These are phyloP conservation scores for Phytopythium oedochilum DNA, from an alignment of 352 stramenopile species.

Conservation along the genomic window DNA sequence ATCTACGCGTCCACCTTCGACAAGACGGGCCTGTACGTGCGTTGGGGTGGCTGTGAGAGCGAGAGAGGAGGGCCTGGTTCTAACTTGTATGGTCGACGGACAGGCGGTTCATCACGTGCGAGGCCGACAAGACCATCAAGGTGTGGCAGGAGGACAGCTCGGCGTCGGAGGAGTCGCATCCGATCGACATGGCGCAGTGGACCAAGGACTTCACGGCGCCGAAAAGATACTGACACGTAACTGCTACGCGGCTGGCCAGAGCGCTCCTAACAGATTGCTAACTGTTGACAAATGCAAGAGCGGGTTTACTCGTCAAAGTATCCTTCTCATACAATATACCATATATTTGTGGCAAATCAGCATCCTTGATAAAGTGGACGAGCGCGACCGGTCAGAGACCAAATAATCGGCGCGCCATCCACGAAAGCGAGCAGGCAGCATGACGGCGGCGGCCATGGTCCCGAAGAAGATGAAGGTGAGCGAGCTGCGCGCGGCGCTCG, in stretches of 20 bases:
- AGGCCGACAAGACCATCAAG: slow-evolving; percentile 99
- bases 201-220: slow-evolving; percentile 91
- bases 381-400: neutral
- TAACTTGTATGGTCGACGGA: slow-evolving; percentile 4
- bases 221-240: slow-evolving; percentile 60
- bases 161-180: slow-evolving; percentile 94
- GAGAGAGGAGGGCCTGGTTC: too few species aligned
- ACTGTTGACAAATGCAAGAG: neutral
- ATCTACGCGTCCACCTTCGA: slow-evolving; percentile 98
- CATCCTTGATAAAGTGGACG: neutral
- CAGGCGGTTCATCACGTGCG: slow-evolving; percentile 97
- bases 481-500: slow-evolving; percentile 80
- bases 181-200: slow-evolving; percentile 98
- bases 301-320: neutral
- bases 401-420: neutral
- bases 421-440: slow-evolving; percentile 9
- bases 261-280: neutral
- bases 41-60: slow-evolving; percentile 2
- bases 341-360: too few species aligned
- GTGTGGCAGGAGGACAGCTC: slow-evolving; percentile 97
- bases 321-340: neutral
- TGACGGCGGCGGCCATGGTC: slow-evolving; percentile 61
- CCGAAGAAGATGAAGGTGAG: slow-evolving; percentile 92
- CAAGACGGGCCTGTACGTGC: slow-evolving; percentile 90
- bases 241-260: neutral